These are phyloP conservation scores for Batkoa obscura DNA, from an alignment of 371 early-diverging fungal species.

Conservation along the genomic window DNA sequence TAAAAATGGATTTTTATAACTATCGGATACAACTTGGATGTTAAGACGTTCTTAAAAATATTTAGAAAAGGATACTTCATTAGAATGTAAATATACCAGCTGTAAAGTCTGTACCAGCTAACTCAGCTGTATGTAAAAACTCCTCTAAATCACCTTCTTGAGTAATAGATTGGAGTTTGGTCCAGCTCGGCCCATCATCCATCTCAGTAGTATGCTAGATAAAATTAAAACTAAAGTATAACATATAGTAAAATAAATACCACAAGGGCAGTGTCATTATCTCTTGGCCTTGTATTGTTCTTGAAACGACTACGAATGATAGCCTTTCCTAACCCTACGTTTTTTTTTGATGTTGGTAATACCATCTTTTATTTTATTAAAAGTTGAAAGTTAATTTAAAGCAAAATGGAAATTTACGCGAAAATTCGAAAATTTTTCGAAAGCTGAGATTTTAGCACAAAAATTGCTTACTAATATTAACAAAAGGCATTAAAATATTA, in stretches of 20 bases:
- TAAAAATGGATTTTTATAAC: slow-evolving; percentile 64
- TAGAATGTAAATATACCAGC: slow-evolving; percentile 53
- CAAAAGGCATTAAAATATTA: no score
- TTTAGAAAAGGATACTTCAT: not conserved
- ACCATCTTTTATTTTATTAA: slow-evolving; percentile 10
- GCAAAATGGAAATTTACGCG: no score
- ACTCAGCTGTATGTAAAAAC: slow-evolving; percentile 82
- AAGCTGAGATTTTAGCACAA: no score
- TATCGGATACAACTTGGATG: slow-evolving; percentile 60
- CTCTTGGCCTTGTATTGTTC: slow-evolving; percentile 46
- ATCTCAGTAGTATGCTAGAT: slow-evolving; percentile 77
- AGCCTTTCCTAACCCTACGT: slow-evolving; percentile 64
- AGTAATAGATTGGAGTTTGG: slow-evolving; percentile 83
- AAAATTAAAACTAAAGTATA: not conserved
- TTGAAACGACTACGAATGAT: slow-evolving; percentile 83
- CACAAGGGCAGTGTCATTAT: slow-evolving; percentile 44
- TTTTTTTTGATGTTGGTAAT: slow-evolving; percentile 26
- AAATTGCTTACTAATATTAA: no score
- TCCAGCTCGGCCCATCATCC: slow-evolving; percentile 66
- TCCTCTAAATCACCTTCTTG: slow-evolving; percentile 92
- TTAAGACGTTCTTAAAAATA: slow-evolving; percentile 46
- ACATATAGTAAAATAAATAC: not conserved
- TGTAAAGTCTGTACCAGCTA: slow-evolving; percentile 90
- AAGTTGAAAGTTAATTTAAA: no score
- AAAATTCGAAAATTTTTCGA: no score